Base-by-base conservation (phyloP, 106 monocot species). In the Acorus gramineus region DNA sequence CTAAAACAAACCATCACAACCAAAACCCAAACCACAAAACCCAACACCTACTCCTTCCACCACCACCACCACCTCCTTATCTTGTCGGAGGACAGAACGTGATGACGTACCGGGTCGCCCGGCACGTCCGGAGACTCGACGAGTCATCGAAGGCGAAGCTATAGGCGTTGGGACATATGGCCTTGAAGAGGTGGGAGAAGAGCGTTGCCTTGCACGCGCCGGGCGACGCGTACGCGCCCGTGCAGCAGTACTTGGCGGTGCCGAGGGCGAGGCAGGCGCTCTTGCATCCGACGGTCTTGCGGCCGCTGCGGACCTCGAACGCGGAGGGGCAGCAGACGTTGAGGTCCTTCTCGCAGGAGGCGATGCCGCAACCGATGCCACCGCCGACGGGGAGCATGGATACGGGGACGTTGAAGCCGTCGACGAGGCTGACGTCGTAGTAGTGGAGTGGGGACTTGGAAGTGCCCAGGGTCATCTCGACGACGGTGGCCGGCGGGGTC, bases 341-440 rank as follows among this genome's bases (percentile, higher is more conserved):
- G 47, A 89, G 55, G 62, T 89, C 74, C 12, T 72, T 85, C 47
- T 82, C 77, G 47, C 89, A 89, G 14, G 61, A 74, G 0, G 89
- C 85, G 8, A 72, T 62, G 3, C 89, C 85, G 59, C 89, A 89
- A 55, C 85, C 85, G 14, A 67, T 66, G 11, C 82, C 82, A 2
- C 85, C 82, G 3, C 77, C 81, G 5, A 82, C 66, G 1, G 89
- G 79, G 3, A 43, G 4, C 74, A 89, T 78, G 5, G 77, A 50
- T 11, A 85, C 89, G 47, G 81, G 81, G 8, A 78, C 51, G 72
- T 89, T 89, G 79, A 85, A 89, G 3, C 89, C 89, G 46, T 89
- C 85, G 3, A 89, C 89, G 43, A 89, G 61, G 62, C 85, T 85
- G 12, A 85, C 89, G 64, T 89, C 89, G 64, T 89, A 89, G 72